Percentiles rank a stretch among this genome's conserved stretches.
Conservation (phyloP, 1,139 yeast genomes). For the Yamadazyma diddensiae region DNA sequence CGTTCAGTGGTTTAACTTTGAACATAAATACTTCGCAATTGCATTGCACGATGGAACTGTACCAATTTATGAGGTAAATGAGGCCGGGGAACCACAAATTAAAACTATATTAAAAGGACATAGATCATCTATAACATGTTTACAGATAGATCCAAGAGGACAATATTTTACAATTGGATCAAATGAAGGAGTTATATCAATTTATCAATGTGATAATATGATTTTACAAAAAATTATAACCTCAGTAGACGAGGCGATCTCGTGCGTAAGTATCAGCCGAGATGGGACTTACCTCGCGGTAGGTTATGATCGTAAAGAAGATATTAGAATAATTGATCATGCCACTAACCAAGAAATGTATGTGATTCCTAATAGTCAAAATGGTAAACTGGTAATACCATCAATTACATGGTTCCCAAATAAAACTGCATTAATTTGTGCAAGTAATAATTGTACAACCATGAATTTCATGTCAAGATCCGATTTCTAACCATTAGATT, state of each 20-base stretch:
- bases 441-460: constrained; percentile 35
- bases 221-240: constrained; percentile 43
- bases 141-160: constrained; percentile 61
- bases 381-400: constrained; percentile 35
- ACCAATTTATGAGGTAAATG: constrained; percentile 21
- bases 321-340: constrained; percentile 38
- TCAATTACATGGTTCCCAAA: constrained; percentile 42
- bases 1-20: constrained; percentile 33
- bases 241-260: constrained; percentile 49
- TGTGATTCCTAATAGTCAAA: constrained; percentile 35
- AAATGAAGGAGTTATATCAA: constrained; percentile 66
- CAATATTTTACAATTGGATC: constrained; percentile 55
- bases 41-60: constrained; percentile 43
- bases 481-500: no score
- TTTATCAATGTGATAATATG: constrained; percentile 54
- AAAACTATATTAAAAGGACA: constrained; percentile 36
- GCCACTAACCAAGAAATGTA: constrained; percentile 27
- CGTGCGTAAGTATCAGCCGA: constrained; percentile 39
- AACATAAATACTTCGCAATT: constrained; percentile 27
- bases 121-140: constrained; percentile 49
- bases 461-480: constrained; percentile 24
- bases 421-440: constrained; percentile 31
- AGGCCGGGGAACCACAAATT: constrained; percentile 4
- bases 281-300: constrained; percentile 48
- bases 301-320: constrained; percentile 41